Evolutionary conservation across 176 grass and related monocot genomes (phyloP), one percentile per base, ranked within the genome.

Genomic region (Echinochloa phyllopogon): DNA sequence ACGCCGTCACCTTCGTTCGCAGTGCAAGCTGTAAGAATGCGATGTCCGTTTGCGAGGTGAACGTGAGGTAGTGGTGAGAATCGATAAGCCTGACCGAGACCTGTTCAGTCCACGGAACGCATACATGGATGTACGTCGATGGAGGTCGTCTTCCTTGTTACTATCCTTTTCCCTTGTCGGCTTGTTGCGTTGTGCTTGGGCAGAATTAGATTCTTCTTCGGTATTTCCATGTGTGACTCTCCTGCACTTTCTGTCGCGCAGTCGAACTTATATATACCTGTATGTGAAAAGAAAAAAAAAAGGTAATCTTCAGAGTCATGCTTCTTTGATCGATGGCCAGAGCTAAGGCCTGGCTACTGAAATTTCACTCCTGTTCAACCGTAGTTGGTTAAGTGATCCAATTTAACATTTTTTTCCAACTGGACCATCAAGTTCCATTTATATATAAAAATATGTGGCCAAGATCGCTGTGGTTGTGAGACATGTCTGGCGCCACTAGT

Each of bases 11-110:
- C 72, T 48, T 74, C 76, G 15, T 74, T 40, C 60, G 43, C 8
- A 14, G 39, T 61, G 50, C 69, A 36, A 85, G 61, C 61, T 68
- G 82, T 89, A 80, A 80, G 75, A 80, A 48, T 29, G 87, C 48
- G 87, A 89, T 37, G 33, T 8, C 44, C 43, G 20, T 50, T 3
- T 52, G 65, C 9, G 65, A 39, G 14, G 15, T 37, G 14, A 29
- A 27, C 16, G 25, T 13, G 64, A 39, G 36, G 15, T 37, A 18
- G 37, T 72, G 62, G 21, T 79, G 86, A 88, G 20, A 56, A 78
- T 13, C 18, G 65, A 39, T 50, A 29, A 58, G 29, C 21, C 52
- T 66, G 44, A 45, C 64, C 41, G 67, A 3, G 23, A 6, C 60
- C 25, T 63, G 24, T 33, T 21, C 27, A 21, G 49, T 50, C 45